phyloP scores from a whole-genome alignment of 2,329 filamentous ascomycete genomes.

The Phialocephala subalpina region DNA sequence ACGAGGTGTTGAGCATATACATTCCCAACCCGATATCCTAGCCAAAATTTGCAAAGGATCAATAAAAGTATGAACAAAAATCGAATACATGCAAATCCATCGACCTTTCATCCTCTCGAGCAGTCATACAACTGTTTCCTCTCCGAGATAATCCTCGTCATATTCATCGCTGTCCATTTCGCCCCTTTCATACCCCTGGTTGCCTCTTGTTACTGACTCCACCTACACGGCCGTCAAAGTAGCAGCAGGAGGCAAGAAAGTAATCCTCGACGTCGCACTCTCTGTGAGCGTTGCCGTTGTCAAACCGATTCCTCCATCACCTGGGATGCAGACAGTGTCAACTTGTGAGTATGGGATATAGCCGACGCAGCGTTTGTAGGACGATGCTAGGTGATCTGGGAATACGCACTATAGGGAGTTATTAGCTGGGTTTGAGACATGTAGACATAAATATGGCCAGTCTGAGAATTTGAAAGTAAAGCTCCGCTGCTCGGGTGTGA shows the following conservation, averaged over 20 bases:
- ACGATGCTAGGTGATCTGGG: slow-evolving; percentile 10
- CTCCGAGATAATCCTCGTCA: not conserved
- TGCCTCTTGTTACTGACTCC: not conserved
- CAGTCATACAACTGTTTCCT: no score
- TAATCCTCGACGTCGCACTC: slow-evolving; percentile 6
- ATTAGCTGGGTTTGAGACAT: no score
- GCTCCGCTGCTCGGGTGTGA: no score
- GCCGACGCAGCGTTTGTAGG: slow-evolving; percentile 28
- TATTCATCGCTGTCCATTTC: no score
- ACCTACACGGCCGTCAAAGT: not conserved
- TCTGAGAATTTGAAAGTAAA: no score
- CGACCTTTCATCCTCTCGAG: not conserved
- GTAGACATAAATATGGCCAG: no score
- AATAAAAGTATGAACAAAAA: not conserved
- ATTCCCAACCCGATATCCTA: not conserved
- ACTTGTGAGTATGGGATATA: slow-evolving; percentile 23
- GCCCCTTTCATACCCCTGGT: no score
- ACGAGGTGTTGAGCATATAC: no score
- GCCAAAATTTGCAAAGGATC: not conserved
- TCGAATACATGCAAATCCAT: not conserved
- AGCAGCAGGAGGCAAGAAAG: slow-evolving; percentile 4
- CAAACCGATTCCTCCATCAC: slow-evolving; percentile 26
- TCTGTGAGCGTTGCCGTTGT: not conserved
- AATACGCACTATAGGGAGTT: slow-evolving; percentile 23
- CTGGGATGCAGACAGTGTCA: slow-evolving; percentile 35